Percentiles rank a stretch among this genome's conserved stretches.
Evolutionary conservation across 805 yeast genomes (phyloP).

Genomic region (Monosporozyma servazzii): DNA sequence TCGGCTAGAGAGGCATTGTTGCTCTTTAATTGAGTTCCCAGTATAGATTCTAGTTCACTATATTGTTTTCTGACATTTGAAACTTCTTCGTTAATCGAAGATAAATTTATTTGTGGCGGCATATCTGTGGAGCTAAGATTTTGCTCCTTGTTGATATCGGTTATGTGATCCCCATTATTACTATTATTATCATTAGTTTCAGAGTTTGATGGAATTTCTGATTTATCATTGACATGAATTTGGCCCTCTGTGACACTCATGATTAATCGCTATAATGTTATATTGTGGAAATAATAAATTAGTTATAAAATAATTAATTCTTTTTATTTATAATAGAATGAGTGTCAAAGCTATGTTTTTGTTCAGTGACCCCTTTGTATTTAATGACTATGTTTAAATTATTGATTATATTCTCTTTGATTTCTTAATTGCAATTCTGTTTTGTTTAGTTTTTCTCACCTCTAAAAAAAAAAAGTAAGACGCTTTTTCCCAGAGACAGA

Average conservation of each 20-base stretch:
- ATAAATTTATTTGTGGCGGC: neutral
- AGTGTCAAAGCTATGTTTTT: neutral
- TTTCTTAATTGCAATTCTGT: neutral
- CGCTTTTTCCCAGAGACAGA: neutral
- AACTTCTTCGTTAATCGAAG: slow-evolving; percentile 7
- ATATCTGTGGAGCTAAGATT: neutral
- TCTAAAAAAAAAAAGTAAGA: neutral
- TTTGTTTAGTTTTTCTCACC: neutral
- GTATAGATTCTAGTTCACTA: slow-evolving; percentile 12
- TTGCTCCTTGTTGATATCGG: neutral
- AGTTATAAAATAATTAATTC: neutral
- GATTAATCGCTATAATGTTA: neutral
- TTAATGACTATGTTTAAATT: neutral
- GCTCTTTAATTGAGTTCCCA: slow-evolving; percentile 13
- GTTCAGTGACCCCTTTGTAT: neutral
- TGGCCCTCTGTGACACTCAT: neutral
- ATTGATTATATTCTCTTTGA: neutral
- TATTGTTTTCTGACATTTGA: slow-evolving; percentile 8
- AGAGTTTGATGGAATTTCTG: neutral
- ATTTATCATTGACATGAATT: neutral
- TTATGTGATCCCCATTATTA: neutral
- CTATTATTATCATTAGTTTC: neutral
- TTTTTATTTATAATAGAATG: neutral
- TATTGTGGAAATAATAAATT: neutral
- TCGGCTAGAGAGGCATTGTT: slow-evolving; percentile 16